These are phyloP conservation scores for Anthracocystis walkeri DNA, from an alignment of 1,284 basidiomycete species.

Conservation along the genomic window DNA sequence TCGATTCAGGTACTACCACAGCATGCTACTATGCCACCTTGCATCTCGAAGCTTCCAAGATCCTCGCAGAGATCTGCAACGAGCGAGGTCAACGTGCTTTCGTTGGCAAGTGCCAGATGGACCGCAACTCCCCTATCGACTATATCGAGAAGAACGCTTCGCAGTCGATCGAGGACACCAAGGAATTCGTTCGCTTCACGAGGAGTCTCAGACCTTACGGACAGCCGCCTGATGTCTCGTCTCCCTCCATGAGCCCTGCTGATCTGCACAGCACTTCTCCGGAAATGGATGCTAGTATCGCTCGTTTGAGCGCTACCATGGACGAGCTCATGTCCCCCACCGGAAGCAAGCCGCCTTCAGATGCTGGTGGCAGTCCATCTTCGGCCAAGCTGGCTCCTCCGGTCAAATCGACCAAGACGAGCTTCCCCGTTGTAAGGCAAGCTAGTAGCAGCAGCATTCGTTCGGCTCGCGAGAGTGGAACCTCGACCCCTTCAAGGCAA, in stretches of 20 bases:
- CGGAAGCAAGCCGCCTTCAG: slow-evolving; percentile 41
- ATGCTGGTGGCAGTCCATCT: slow-evolving; percentile 40
- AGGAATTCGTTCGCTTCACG: slow-evolving; percentile 60
- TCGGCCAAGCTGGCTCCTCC: slow-evolving; percentile 26
- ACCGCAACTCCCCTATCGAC: slow-evolving; percentile 78
- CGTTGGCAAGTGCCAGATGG: slow-evolving; percentile 94
- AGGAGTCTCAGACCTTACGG: slow-evolving; percentile 44
- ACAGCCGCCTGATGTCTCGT: slow-evolving; percentile 48
- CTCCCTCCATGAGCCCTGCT: slow-evolving; percentile 48
- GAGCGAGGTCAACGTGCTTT: slow-evolving; percentile 84
- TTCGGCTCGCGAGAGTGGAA: slow-evolving; percentile 41
- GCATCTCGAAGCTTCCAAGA: slow-evolving; percentile 83
- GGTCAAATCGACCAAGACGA: slow-evolving; percentile 17
- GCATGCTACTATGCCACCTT: slow-evolving; percentile 91
- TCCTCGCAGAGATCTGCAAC: slow-evolving; percentile 82
- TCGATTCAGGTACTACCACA: slow-evolving; percentile 81
- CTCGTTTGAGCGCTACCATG: slow-evolving; percentile 57
- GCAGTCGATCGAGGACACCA: slow-evolving; percentile 61
- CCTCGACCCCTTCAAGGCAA: slow-evolving; percentile 44
- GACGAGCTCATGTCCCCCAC: slow-evolving; percentile 57
- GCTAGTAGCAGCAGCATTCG: slow-evolving; percentile 44
- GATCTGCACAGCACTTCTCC: slow-evolving; percentile 37
- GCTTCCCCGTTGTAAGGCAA: slow-evolving; percentile 28
- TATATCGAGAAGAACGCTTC: slow-evolving; percentile 76
- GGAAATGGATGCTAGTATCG: slow-evolving; percentile 64